Percentiles rank a stretch among this genome's conserved stretches.
Conservation (phyloP, 179 eudicot species). For the Heliamphora pulchella region DNA sequence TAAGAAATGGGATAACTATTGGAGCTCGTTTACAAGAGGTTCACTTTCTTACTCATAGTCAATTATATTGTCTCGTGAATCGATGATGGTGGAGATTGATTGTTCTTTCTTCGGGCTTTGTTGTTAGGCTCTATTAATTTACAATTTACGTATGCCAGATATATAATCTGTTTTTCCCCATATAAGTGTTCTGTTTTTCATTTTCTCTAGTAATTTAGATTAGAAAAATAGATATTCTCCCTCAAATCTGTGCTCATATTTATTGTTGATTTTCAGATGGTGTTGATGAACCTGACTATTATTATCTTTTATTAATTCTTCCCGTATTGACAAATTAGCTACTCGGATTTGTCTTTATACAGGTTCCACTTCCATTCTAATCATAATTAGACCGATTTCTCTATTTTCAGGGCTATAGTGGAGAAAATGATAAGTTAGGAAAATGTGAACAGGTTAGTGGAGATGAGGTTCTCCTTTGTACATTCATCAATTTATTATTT, state of each 20-base stretch:
- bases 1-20: too few relatives aligned
- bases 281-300: constrained; percentile 8
- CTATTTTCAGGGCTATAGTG: constrained; percentile 63
- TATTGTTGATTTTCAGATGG: neutral
- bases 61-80: too few relatives aligned
- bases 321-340: neutral
- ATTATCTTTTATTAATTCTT: neutral
- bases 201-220: neutral
- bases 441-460: constrained; percentile 74
- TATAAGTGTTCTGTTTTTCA: constrained; percentile 26
- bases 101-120: too few relatives aligned
- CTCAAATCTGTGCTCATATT: neutral
- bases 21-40: too few relatives aligned
- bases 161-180: too few relatives aligned
- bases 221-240: neutral
- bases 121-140: too few relatives aligned
- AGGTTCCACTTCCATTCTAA: neutral
- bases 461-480: neutral
- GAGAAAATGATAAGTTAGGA: constrained; percentile 73
- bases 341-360: neutral
- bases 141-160: too few relatives aligned
- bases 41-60: too few relatives aligned
- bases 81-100: too few relatives aligned
- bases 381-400: constrained; percentile 1
- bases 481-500: neutral